Base-by-base conservation (phyloP, 2,329 filamentous ascomycete species). In the Fonsecaea pugnacius region DNA sequence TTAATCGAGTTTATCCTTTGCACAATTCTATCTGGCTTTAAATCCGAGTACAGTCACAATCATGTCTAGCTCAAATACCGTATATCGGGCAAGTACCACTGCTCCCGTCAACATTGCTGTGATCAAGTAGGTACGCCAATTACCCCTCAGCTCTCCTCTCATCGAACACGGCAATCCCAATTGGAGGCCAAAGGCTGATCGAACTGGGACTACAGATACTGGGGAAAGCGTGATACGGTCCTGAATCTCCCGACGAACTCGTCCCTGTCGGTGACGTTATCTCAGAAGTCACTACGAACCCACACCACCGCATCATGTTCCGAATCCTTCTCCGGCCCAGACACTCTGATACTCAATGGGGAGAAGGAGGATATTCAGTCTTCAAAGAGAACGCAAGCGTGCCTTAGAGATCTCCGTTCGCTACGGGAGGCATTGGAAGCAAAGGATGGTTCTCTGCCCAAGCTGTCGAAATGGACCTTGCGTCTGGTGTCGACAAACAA, bases 241-340 rank as follows among this genome's bases (percentile, higher is more conserved):
- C 87, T 98, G 73, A 99, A 99, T 80, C 90, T 98, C 62, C 95
- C 95, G 38, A 98, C 95, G 76, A 99, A 99, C 83, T 96, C 92
- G 70, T 99, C 95, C 70, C 88, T 99, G 75, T 96, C 92, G 68
- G 94, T 99, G 64, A 99, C 95, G 62, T 90, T 99, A 73, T 95
- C 92, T 57, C 95, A 99, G 80, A 84, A 87, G 77, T 94, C 97
- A 75, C 88, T 99, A 68, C 92, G 93, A 75, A 97, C 95, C 63
- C 90, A 97, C 77, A 99, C 95, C 54, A 98, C 96, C 60, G 95
- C 95, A 68, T 92, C 93, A 51, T 96, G 92, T 85, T 95, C 92
- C 59, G 78, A 87, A 67, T 78, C 83, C 66, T 97, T 90, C 83
- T 80, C 82, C 73, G 83, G 71, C 4, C 65, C 69, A 8, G 85